These are phyloP conservation scores for Serendipita indica DNA, from an alignment of 768 basidiomycete genomes.

Conservation along the genomic window DNA sequence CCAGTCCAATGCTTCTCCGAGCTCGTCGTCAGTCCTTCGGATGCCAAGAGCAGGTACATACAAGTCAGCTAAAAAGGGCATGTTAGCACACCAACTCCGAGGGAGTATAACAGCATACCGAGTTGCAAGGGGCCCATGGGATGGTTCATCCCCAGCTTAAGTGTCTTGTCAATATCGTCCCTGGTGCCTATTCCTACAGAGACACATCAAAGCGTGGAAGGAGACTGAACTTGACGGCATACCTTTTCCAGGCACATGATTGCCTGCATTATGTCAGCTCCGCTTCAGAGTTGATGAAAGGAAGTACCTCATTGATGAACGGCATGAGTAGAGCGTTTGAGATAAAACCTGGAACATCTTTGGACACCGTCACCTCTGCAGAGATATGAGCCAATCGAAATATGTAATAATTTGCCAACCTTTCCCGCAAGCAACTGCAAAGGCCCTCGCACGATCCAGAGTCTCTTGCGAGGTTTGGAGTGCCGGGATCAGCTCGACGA, in stretches of 20 bases:
- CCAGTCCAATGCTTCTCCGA: constrained; percentile 70
- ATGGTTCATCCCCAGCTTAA: constrained; percentile 86
- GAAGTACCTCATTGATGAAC: constrained; percentile 75
- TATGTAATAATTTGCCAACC: constrained; percentile 28
- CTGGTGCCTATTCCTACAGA: constrained; percentile 72
- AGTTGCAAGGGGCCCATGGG: constrained; percentile 91
- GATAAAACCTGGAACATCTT: constrained; percentile 92
- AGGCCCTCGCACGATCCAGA: constrained; percentile 58
- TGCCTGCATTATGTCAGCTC: constrained; percentile 34
- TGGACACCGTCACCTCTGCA: constrained; percentile 77
- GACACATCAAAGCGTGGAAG: neutral
- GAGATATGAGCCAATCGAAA: neutral
- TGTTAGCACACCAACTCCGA: constrained; percentile 11
- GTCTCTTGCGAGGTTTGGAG: constrained; percentile 75
- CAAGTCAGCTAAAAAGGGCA: constrained; percentile 43
- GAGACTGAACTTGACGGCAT: neutral
- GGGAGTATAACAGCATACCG: constrained; percentile 28
- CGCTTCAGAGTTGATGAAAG: neutral
- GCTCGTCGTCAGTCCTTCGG: constrained; percentile 7
- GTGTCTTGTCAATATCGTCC: constrained; percentile 90
- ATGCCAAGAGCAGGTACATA: constrained; percentile 21
- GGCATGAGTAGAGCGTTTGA: constrained; percentile 93
- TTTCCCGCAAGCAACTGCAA: constrained; percentile 83
- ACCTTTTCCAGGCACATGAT: constrained; percentile 90
- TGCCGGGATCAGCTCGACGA: constrained; percentile 90